Evolutionary conservation across 2,329 filamentous ascomycete genomes (phyloP).

Genomic region (Aspergillus awamori): DNA sequence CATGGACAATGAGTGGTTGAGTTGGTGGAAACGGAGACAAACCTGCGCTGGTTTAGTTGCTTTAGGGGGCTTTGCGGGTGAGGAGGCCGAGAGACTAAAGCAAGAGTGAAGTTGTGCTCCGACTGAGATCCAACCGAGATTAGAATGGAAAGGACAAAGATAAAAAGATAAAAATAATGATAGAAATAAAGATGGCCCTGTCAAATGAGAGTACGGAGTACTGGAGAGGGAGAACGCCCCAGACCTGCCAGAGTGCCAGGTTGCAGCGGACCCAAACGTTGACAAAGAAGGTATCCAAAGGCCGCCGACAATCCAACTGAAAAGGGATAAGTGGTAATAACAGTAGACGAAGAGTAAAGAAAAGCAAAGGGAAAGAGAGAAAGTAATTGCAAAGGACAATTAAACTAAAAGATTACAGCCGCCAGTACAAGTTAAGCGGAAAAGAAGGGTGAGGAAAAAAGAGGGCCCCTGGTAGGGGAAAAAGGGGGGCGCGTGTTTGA

Average conservation of each 20-base stretch:
- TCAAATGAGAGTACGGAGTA: slow-evolving; percentile 6
- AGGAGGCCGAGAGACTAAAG: slow-evolving; percentile 11
- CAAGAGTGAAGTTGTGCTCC: slow-evolving; percentile 8
- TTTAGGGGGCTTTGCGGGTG: slow-evolving; percentile 19
- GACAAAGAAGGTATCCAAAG: slow-evolving; percentile 20
- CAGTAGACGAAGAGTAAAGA: slow-evolving; percentile 20
- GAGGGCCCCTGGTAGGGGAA: slow-evolving; percentile 9
- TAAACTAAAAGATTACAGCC: slow-evolving; percentile 9
- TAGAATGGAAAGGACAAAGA: slow-evolving; percentile 10
- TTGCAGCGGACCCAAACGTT: slow-evolving; percentile 20
- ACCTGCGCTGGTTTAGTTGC: slow-evolving; percentile 23
- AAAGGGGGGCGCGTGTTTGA: slow-evolving; percentile 16
- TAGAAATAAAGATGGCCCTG: slow-evolving; percentile 10
- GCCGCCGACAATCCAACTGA: slow-evolving; percentile 16
- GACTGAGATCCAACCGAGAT: slow-evolving; percentile 7
- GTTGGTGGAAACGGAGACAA: slow-evolving; percentile 28
- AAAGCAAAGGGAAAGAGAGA: slow-evolving; percentile 17
- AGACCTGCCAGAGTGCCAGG: slow-evolving; percentile 16
- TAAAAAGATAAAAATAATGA: slow-evolving; percentile 13
- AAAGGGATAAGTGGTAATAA: slow-evolving; percentile 23
- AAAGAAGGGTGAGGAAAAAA: slow-evolving; percentile 6
- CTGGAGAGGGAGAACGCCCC: slow-evolving; percentile 1
- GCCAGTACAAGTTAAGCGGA: slow-evolving; percentile 1
- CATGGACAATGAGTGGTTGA: slow-evolving; percentile 26
- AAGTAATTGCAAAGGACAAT: slow-evolving; percentile 46